Conservation (phyloP, 2,329 filamentous ascomycete genomes). For the Aspergillus pseudonomiae region DNA sequence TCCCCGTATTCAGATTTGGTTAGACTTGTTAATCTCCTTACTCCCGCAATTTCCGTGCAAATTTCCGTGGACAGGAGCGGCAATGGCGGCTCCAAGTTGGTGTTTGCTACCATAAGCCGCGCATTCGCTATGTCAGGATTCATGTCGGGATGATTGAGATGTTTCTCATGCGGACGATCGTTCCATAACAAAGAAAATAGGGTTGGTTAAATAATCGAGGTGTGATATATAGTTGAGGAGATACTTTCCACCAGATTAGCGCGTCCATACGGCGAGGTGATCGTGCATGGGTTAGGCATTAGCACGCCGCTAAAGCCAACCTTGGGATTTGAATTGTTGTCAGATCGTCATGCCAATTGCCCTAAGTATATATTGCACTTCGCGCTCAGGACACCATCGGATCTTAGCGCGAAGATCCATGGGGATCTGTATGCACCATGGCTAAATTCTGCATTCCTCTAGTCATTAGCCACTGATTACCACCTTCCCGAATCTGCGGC, state of each 20-base stretch:
- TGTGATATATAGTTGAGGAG: background rate
- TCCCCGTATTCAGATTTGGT: background rate
- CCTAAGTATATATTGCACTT: background rate
- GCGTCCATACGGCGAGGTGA: background rate
- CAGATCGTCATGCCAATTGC: background rate
- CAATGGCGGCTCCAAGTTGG: background rate
- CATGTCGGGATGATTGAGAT: background rate
- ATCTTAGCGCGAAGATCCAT: slow-evolving; percentile 1
- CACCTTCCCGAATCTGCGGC: background rate
- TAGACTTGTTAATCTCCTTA: background rate
- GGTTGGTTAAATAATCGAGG: background rate
- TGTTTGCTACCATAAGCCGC: background rate
- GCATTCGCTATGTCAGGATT: background rate
- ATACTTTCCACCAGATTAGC: background rate
- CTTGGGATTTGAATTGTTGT: background rate
- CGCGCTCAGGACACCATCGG: background rate
- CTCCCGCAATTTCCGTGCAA: background rate
- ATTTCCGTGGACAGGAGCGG: background rate
- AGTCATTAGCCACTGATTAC: background rate
- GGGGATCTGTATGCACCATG: background rate
- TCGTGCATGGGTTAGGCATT: background rate
- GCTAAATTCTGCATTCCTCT: background rate
- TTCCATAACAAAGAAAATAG: background rate
- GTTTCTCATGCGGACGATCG: background rate
- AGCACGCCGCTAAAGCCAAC: background rate